phyloP scores from a whole-genome alignment of 148 eudicot genomes.

The Cornus controversa region DNA sequence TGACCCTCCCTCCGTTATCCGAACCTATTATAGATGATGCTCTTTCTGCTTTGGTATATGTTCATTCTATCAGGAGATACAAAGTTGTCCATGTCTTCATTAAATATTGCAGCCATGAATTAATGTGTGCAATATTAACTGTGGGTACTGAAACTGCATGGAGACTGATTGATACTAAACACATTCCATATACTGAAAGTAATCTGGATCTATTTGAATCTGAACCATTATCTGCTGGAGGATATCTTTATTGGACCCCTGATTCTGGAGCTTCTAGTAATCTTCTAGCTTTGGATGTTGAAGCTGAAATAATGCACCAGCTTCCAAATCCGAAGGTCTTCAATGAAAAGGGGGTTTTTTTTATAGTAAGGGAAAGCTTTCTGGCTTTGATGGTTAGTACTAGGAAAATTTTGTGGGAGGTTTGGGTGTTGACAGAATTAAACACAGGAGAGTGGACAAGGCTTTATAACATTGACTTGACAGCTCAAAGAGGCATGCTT shows the following conservation, averaged over 20 bases:
- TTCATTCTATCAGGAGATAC: not conserved
- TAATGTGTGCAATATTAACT: not conserved
- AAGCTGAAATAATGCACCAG: not conserved
- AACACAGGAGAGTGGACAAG: not conserved
- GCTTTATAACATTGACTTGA: not conserved
- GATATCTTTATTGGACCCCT: not conserved
- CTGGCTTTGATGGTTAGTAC: not conserved
- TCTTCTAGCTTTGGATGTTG: conserved; percentile 4
- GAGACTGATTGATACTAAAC: not conserved
- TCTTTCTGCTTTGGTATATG: not conserved
- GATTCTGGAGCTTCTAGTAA: too few relatives aligned
- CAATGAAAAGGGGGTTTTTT: not conserved
- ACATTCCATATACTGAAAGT: not conserved
- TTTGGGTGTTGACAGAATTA: not conserved
- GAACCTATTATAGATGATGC: not conserved
- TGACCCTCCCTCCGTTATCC: not conserved
- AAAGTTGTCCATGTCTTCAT: not conserved
- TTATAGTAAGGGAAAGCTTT: not conserved
- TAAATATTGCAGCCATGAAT: not conserved
- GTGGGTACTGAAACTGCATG: not conserved
- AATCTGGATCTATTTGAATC: not conserved
- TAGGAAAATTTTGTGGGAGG: not conserved
- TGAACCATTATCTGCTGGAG: not conserved
- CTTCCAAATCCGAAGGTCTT: not conserved
- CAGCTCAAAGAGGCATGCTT: too few relatives aligned